Evolutionary conservation across 768 basidiomycete species (phyloP), one percentile per base, ranked within the genome.

Genomic region (Sistotremastrum suecicum): DNA sequence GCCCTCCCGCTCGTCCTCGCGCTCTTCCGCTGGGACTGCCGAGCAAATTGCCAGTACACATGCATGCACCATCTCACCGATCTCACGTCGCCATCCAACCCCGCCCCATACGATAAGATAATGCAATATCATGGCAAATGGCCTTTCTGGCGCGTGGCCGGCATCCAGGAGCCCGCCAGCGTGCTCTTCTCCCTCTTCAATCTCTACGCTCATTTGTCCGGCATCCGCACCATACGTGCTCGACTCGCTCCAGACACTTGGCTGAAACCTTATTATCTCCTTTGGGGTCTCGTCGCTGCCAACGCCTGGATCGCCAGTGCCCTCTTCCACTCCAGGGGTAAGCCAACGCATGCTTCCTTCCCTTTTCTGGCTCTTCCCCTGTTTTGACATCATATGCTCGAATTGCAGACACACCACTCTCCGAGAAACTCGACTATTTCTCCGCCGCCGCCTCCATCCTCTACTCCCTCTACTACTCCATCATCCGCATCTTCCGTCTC

Each of bases 51-150:
- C 70, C 78, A 78, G 59, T 99, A 99, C 58, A 60, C 58, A 3
- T 99, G 95, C 65, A 88, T 83, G 76, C 88, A 91, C 56, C 63
- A 68, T 41, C 68, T 87, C 35, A 89, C 86, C 4, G 72, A 76
- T 50, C 56, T 63, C 5, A 75, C 76, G 34, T 51, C 73, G n/a
- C 43, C 52, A 33, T 53, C 48, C 4, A 73, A 74, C 0, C 53
- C 55, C 37, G 52, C 47, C 2, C 20, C 20, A 20, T 20, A 20
- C 20, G 42, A 20, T 3, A 40, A 35, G 2, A 63, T 85, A 1
- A 74, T 84, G 39, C 91, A 95, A 53, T 92, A 85, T 60, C 76
- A 89, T 55, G 95, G 94, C 10, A 98, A 98, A 66, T 98, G 94
- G 94, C 88, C 92, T 0, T 98, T 99, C 60, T 83, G 80, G 75